Evolutionary conservation across 768 basidiomycete species (phyloP), one percentile per base, ranked within the genome.

Genomic region (Leccinellum rugosiceps): DNA sequence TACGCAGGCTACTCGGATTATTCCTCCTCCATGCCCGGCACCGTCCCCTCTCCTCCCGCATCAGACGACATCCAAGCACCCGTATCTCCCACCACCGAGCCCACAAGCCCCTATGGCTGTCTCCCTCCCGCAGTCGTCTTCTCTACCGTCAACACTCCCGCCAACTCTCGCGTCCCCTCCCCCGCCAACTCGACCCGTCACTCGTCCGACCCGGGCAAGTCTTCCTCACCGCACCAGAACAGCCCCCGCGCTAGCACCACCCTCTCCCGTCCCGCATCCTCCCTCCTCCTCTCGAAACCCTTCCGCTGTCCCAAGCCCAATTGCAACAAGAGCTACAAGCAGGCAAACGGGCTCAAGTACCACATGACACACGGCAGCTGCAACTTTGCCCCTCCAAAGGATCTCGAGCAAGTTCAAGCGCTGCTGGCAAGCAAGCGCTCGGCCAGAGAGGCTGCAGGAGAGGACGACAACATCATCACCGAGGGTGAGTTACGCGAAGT

Each of bases 301-400:
- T 95, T 94, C 83, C 81, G 85, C 48, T 98, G 94, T 78, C 94
- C 94, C 10, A 95, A 95, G 71, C 86, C 91, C 0, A 93, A 94
- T 62, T 98, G 94, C 78, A 93, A 91, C 77, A 98, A 98, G 80
- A 83, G 83, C 52, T 97, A 96, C 79, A 96, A 96, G 78, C 94
- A 96, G 74, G 92, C 92, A 44, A 97, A 97, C 64, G 86, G 94
- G 11, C 79, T 98, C 66, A 96, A 97, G 77, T 94, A 95, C 74
- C 92, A 95, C 73, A 87, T 93, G 80, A 90, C 88, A 9, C 92
- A 93, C 69, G 93, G 94, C 9, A 88, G 87, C 61, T 98, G 94
- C 74, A 94, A 93, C 72, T 96, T 94, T 71, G 89, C 92, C 0
- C 92, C 94, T 5, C 89, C 89, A 34, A 93, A 94, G 72, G 88